Conservation (phyloP, 2,329 filamentous ascomycete species). For the Bipolaris bicolor region DNA sequence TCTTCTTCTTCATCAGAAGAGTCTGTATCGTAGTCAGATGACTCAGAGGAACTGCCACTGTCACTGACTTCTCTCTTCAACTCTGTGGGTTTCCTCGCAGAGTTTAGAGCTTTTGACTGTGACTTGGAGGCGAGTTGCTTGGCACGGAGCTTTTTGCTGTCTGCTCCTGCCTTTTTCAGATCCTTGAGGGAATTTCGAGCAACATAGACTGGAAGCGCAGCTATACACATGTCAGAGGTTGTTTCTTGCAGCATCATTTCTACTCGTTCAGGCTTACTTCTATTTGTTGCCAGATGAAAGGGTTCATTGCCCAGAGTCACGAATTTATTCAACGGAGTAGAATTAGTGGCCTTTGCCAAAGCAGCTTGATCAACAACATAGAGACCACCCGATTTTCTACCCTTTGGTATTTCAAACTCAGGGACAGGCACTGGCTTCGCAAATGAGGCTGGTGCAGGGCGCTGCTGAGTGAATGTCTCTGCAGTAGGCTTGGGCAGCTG, state of each 20-base stretch:
- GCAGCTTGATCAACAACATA: slow-evolving; percentile 50
- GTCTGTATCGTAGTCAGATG: slow-evolving; percentile 57
- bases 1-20: slow-evolving; percentile 62
- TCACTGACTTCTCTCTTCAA: slow-evolving; percentile 47
- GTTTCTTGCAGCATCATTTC: background rate
- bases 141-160: slow-evolving; percentile 49
- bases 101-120: slow-evolving; percentile 26
- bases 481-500: slow-evolving; percentile 37
- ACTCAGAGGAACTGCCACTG: slow-evolving; percentile 55
- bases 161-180: slow-evolving; percentile 51
- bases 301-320: slow-evolving; percentile 52
- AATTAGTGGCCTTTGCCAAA: slow-evolving; percentile 53
- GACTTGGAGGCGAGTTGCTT: slow-evolving; percentile 38
- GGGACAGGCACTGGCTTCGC: slow-evolving; percentile 36
- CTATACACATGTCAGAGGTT: slow-evolving; percentile 35
- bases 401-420: slow-evolving; percentile 44
- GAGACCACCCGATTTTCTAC: slow-evolving; percentile 49
- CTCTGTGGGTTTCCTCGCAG: slow-evolving; percentile 22
- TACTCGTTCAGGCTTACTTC: slow-evolving; percentile 45
- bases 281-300: slow-evolving; percentile 52
- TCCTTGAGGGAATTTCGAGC: slow-evolving; percentile 56
- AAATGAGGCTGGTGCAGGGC: slow-evolving; percentile 20
- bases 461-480: slow-evolving; percentile 35
- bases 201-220: slow-evolving; percentile 51
- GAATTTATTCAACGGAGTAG: slow-evolving; percentile 52